phyloP scores from a whole-genome alignment of 2,329 filamentous ascomycete genomes.

The Setomelanomma holmii region DNA sequence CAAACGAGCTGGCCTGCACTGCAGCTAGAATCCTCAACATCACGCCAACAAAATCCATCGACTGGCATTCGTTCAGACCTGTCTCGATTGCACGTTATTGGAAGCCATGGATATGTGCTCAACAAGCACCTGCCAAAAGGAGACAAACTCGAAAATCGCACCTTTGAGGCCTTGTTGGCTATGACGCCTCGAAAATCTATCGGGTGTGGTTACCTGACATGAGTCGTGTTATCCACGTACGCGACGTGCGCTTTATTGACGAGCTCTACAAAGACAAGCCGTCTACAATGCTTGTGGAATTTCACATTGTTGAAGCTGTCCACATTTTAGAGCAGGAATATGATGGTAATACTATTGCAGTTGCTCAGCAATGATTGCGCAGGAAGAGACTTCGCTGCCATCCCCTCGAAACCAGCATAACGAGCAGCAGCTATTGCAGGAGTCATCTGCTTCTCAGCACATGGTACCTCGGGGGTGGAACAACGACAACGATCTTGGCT shows the following conservation, averaged over 20 bases:
- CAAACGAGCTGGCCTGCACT: constrained; percentile 8
- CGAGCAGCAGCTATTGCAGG: no score
- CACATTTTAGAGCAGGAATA: not conserved
- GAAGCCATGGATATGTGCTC: not conserved
- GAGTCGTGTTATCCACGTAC: constrained; percentile 5
- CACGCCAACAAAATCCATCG: constrained; percentile 8
- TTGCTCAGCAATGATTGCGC: not conserved
- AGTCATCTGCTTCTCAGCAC: not conserved
- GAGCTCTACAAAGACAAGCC: constrained; percentile 4
- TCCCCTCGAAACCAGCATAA: not conserved
- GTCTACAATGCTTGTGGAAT: not conserved
- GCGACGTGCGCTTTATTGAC: constrained; percentile 10
- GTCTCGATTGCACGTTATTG: not conserved
- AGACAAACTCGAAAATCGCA: constrained; percentile 10
- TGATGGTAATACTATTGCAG: constrained; percentile 1
- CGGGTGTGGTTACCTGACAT: constrained; percentile 10
- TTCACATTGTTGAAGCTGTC: not conserved
- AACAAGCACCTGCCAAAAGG: constrained; percentile 1
- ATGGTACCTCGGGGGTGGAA: not conserved
- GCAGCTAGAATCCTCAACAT: constrained; percentile 16
- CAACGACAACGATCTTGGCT: not conserved
- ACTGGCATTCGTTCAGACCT: not conserved
- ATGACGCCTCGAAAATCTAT: constrained; percentile 18
- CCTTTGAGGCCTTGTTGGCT: constrained; percentile 16
- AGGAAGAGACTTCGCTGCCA: not conserved